These are phyloP conservation scores for Citropsis articulata DNA, from an alignment of 345 rosid genomes.

Conservation along the genomic window DNA sequence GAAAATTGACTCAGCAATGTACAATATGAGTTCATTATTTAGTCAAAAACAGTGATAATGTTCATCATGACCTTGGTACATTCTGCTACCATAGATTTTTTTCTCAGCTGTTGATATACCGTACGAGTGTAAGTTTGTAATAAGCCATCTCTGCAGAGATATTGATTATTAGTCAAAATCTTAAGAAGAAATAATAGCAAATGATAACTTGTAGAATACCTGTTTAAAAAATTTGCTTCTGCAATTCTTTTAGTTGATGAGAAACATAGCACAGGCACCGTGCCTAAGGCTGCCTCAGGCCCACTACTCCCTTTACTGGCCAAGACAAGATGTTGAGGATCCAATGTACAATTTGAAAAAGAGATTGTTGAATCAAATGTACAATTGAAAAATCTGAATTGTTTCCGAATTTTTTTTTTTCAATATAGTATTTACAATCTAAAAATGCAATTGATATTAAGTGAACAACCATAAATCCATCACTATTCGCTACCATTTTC, in stretches of 20 bases:
- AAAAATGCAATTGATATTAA: background rate
- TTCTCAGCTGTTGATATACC: background rate
- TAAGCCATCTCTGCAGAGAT: background rate
- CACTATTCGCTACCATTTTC: too few species aligned
- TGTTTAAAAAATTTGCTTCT: background rate
- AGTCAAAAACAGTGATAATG: background rate
- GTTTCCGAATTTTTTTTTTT: background rate
- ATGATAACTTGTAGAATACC: background rate
- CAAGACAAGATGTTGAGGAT: background rate
- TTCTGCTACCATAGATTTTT: background rate
- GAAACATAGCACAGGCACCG: constrained; percentile 1
- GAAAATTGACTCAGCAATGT: background rate
- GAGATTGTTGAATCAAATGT: background rate
- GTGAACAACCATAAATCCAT: background rate
- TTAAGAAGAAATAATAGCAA: background rate
- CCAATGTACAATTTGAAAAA: background rate
- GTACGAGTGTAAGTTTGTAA: background rate
- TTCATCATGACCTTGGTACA: background rate
- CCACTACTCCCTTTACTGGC: background rate
- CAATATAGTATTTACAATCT: background rate
- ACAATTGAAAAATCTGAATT: background rate
- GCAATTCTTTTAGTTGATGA: background rate
- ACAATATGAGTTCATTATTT: background rate
- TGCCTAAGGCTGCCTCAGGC: background rate
- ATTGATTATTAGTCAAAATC: background rate